phyloP scores from a whole-genome alignment of 306 rosid species.

The Acacia confusa region DNA sequence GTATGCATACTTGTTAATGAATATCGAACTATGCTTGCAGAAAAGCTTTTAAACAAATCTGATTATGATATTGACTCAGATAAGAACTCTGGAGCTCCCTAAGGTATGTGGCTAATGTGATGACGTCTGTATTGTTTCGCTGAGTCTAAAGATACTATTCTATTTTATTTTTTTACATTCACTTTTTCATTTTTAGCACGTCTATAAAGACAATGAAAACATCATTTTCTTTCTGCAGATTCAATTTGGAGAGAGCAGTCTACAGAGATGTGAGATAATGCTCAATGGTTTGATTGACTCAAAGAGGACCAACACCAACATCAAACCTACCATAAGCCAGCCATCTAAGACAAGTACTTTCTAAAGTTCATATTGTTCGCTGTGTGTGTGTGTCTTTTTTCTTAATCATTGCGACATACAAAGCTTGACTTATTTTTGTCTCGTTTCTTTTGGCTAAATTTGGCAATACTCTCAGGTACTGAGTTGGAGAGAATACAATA shows the following conservation, averaged over 20 bases:
- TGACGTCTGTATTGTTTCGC: too few species aligned
- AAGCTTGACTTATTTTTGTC: conserved; percentile 8
- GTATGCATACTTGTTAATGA: conserved; percentile 90
- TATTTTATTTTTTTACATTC: too few species aligned
- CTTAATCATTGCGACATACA: conserved; percentile 11
- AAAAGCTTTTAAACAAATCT: conserved; percentile 90
- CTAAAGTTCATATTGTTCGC: conserved; percentile 1
- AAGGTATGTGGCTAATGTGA: conserved; percentile 52
- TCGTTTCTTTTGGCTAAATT: conserved; percentile 19
- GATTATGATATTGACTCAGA: conserved; percentile 94
- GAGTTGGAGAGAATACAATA: too few species aligned
- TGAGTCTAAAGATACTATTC: too few species aligned
- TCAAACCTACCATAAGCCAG: conserved; percentile 54
- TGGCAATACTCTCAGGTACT: conserved; percentile 35
- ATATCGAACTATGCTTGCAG: conserved; percentile 98
- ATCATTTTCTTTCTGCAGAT: too few species aligned
- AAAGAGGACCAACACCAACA: too few species aligned
- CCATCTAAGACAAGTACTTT: conserved; percentile 54
- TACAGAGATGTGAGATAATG: too few species aligned
- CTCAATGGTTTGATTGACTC: too few species aligned
- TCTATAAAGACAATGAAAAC: too few species aligned
- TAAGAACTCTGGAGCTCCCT: conserved; percentile 93
- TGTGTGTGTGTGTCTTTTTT: background rate
- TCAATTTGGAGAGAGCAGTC: too few species aligned
- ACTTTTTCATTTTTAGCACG: too few species aligned